phyloP scores from a whole-genome alignment of 73 alveolate genomes.

The Breviolum minutum region DNA sequence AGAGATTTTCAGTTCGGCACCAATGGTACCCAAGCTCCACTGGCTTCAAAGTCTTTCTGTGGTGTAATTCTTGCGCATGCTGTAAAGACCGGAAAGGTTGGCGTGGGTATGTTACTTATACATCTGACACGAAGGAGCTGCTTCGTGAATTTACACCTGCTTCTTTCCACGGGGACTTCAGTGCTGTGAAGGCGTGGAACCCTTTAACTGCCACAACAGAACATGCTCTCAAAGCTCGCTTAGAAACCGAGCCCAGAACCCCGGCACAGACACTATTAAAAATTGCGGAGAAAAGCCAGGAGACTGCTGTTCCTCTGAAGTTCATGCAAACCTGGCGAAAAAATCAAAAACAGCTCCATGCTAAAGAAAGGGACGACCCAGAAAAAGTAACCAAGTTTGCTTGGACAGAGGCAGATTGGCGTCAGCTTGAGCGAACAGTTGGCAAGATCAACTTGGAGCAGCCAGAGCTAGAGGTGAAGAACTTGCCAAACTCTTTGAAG shows the following conservation, averaged over 20 bases:
- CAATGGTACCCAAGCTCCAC: background rate
- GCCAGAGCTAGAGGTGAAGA: background rate
- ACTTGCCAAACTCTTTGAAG: background rate
- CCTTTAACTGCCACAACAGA: slow-evolving; percentile 1
- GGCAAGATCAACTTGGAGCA: background rate
- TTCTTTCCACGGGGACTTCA: background rate
- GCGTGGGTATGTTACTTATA: background rate
- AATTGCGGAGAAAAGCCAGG: background rate
- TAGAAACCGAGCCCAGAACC: background rate
- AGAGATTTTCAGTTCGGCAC: background rate
- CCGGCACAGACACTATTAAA: too few relatives aligned
- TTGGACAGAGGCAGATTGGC: background rate
- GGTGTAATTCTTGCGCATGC: slow-evolving; percentile 9
- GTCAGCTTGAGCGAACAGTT: background rate
- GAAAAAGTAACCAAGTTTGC: too few relatives aligned
- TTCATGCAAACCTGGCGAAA: background rate
- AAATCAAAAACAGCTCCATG: background rate
- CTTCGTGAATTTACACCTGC: background rate
- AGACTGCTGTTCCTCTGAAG: background rate
- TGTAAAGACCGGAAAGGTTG: background rate
- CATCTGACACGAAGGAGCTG: background rate
- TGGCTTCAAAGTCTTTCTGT: slow-evolving; percentile 39
- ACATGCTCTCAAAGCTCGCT: background rate
- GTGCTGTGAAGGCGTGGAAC: background rate
- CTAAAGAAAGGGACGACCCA: background rate